These are phyloP conservation scores for Solanum aculeatissimum DNA, from an alignment of 305 asterid genomes.

Conservation along the genomic window DNA sequence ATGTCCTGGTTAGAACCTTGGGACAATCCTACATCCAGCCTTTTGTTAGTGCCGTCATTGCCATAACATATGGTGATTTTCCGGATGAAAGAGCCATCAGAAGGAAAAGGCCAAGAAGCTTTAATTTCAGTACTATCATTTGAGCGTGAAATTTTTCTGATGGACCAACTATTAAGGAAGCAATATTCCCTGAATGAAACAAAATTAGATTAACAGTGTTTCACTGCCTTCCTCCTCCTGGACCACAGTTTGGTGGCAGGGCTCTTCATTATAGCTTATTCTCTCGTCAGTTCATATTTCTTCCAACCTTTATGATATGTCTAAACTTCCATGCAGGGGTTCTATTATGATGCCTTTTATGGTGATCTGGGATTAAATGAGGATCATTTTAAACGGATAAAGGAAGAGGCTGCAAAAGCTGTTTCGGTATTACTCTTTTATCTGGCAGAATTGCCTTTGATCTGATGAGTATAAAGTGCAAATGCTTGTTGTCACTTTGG, in stretches of 20 bases:
- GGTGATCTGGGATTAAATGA: slow-evolving; percentile 85
- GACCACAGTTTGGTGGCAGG: background rate
- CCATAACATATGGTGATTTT: background rate
- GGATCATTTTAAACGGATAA: slow-evolving; percentile 73
- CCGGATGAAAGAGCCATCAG: background rate
- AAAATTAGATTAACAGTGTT: background rate
- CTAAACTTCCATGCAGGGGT: slow-evolving; percentile 46
- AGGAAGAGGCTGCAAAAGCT: slow-evolving; percentile 68
- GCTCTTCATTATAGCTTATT: background rate
- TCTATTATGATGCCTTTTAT: slow-evolving; percentile 92
- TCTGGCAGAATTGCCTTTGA: slow-evolving; percentile 1
- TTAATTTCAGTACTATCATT: background rate
- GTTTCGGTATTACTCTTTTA: slow-evolving; percentile 45
- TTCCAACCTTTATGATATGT: background rate
- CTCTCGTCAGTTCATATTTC: background rate
- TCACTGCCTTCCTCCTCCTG: background rate
- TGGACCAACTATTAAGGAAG: background rate
- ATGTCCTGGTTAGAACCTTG: background rate
- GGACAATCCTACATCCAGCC: background rate
- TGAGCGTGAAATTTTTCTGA: background rate
- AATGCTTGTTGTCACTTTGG: background rate
- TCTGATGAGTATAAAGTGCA: background rate
- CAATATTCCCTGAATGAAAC: background rate
- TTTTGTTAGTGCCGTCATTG: background rate
- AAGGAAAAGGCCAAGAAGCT: background rate